Percentiles rank a stretch among this genome's conserved stretches.
phyloP scores from a whole-genome alignment of 1,284 basidiomycete species.

The Tylopilus sp. region DNA sequence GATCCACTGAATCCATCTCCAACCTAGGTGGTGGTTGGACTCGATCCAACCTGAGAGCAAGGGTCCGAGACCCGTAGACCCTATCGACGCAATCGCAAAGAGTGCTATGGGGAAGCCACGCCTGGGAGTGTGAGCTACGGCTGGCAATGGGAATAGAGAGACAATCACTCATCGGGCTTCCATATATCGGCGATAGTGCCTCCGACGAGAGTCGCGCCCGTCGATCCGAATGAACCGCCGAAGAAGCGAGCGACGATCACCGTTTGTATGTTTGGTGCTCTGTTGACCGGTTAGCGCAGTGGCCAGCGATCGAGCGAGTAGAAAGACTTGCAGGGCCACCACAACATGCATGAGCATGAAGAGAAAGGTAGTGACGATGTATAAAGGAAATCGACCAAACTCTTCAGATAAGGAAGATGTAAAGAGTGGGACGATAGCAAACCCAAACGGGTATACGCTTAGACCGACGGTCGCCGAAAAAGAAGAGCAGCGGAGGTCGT shows the following conservation, averaged over 20 bases:
- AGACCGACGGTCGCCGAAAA: constrained; percentile 40
- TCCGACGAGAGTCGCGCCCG: constrained; percentile 64
- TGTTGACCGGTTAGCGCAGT: constrained; percentile 12
- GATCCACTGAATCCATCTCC: constrained; percentile 76
- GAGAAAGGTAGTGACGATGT: constrained; percentile 40
- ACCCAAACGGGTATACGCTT: constrained; percentile 47
- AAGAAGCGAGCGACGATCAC: constrained; percentile 34
- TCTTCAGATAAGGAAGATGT: constrained; percentile 53
- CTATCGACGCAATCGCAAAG: constrained; percentile 49
- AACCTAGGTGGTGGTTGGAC: constrained; percentile 47
- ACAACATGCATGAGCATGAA: constrained; percentile 43
- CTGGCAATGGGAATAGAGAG: not conserved
- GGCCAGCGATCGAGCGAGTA: not conserved
- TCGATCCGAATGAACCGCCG: constrained; percentile 42
- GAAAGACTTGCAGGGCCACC: constrained; percentile 38
- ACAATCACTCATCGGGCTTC: constrained; percentile 30
- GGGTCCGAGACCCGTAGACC: constrained; percentile 54
- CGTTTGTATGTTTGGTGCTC: constrained; percentile 32
- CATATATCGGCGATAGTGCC: constrained; percentile 59
- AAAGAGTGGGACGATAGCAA: constrained; percentile 49
- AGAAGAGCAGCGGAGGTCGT: constrained; percentile 41
- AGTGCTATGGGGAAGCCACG: constrained; percentile 62
- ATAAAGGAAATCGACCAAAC: constrained; percentile 49
- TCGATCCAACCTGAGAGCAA: constrained; percentile 58
- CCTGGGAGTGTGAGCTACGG: constrained; percentile 31